Conservation (phyloP, 352 stramenopile genomes). For the Pythium oligandrum region DNA sequence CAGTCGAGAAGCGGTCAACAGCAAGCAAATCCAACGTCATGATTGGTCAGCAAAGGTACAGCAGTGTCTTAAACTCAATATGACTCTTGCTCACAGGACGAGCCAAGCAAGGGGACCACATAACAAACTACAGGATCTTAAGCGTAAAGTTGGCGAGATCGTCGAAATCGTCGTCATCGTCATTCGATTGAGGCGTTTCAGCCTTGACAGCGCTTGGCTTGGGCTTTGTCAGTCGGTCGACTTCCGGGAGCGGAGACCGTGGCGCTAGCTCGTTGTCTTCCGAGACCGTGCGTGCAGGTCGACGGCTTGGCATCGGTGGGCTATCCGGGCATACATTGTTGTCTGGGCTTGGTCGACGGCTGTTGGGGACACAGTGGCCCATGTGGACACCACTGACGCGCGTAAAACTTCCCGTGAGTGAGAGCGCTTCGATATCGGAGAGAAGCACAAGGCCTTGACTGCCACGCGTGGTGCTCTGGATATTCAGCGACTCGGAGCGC, state of each 20-base stretch:
- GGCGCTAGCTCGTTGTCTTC: constrained; percentile 43
- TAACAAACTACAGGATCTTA: constrained; percentile 26
- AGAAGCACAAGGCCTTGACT: constrained; percentile 49
- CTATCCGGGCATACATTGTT: background rate
- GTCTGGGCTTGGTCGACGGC: no score
- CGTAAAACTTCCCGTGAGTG: constrained; percentile 54
- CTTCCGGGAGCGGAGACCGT: constrained; percentile 1
- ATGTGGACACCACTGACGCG: constrained; percentile 10
- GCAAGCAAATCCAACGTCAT: no score
- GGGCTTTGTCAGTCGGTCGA: background rate
- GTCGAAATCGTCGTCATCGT: constrained; percentile 41
- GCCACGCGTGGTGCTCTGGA: background rate
- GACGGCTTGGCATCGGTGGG: constrained; percentile 21
- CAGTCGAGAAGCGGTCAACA: no score
- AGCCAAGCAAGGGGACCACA: no score
- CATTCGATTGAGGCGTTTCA: constrained; percentile 3
- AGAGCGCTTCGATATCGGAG: constrained; percentile 57
- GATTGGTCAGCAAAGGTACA: no score
- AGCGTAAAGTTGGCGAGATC: constrained; percentile 78
- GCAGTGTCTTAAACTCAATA: no score
- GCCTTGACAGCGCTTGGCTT: constrained; percentile 13
- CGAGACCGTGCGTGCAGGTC: constrained; percentile 41
- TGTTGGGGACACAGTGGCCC: no score
- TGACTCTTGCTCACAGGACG: background rate
- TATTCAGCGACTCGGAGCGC: constrained; percentile 29